These are phyloP conservation scores for Fusarium stilboides DNA, from an alignment of 2,329 filamentous ascomycete species.

Conservation along the genomic window DNA sequence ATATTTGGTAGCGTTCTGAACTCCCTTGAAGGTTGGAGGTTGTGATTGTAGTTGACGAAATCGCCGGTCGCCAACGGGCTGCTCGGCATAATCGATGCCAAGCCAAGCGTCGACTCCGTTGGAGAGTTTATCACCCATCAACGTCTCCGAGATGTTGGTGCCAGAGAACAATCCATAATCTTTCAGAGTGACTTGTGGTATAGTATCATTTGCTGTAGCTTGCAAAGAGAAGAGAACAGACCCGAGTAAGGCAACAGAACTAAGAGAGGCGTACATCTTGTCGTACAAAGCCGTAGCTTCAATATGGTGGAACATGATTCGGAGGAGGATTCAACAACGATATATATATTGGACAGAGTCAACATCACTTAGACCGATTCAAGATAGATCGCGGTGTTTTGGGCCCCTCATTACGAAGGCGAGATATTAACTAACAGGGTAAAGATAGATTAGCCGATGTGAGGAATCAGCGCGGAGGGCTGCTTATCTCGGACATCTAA, in stretches of 20 bases:
- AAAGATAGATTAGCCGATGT: too few species aligned
- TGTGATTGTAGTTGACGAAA: conserved; percentile 5
- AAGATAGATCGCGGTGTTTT: too few species aligned
- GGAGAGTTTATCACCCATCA: not conserved
- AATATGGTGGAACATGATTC: not conserved
- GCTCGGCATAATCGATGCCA: conserved; percentile 11
- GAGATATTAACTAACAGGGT: not conserved
- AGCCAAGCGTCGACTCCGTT: conserved; percentile 11
- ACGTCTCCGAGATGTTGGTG: not conserved
- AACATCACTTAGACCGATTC: too few species aligned
- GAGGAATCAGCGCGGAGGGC: not conserved
- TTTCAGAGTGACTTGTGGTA: conserved; percentile 12
- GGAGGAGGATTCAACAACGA: too few species aligned
- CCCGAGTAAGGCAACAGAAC: not conserved
- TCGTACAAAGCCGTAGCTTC: not conserved
- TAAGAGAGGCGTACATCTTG: not conserved
- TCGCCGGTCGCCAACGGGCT: conserved; percentile 7
- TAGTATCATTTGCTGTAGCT: not conserved
- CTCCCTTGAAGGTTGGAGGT: not conserved
- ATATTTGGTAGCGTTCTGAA: conserved; percentile 10
- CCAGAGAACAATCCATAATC: conserved; percentile 13
- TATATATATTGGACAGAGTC: too few species aligned
- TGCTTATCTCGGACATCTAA: not conserved
- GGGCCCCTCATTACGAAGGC: not conserved
- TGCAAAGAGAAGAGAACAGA: conserved; percentile 1